Evolutionary conservation across 1,284 basidiomycete species (phyloP), one percentile per base, ranked within the genome.

Genomic region (Pholiota adiposa): DNA sequence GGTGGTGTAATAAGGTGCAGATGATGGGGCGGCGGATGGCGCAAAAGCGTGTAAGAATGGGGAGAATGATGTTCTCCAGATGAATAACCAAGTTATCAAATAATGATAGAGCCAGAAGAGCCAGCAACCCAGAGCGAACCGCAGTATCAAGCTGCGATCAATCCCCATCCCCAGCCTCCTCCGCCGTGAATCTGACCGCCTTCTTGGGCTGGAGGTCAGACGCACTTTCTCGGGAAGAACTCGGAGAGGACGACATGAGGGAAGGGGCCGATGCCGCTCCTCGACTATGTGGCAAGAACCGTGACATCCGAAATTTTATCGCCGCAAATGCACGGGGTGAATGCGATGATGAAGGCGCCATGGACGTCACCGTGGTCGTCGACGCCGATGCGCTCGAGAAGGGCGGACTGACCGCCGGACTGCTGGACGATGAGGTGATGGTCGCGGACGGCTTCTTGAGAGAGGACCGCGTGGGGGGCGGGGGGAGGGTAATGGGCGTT

Each of bases 391-490:
- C 75, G 19, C 77, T 73, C 2, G 72, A 72, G 43, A 74, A 68
- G 3, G 69, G 73, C 33, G 76, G 73, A 18, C 69, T 67, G 16
- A 73, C 60, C 43, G 68, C 64, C 21, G 71, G 72, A 43, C 74
- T 79, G 41, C 66, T 64, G 4, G 74, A 73, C 9, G 75, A 72
- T 34, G 75, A 75, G 38, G 73, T 72, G 52, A 72, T 62, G 0
- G 72, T 69, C 44, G 68, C 69, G 4, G 79, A 69, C 8, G 66
- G 65, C 67, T 84, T 86, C 73, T 89, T 89, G 63, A 89, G 74
- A 1, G 87, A 87, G 3, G 87, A 87, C 48, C 86, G 85, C 29
- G 77, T 67, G 1, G 87, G 86, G 2, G 84, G 81, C 19, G 84
- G 84, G 11, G 79, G 79, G n/a, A 73, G 69, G 59, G 70, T 70